Evolutionary conservation across 352 stramenopile genomes (phyloP).

Genomic region (Blastocystis sp.): DNA sequence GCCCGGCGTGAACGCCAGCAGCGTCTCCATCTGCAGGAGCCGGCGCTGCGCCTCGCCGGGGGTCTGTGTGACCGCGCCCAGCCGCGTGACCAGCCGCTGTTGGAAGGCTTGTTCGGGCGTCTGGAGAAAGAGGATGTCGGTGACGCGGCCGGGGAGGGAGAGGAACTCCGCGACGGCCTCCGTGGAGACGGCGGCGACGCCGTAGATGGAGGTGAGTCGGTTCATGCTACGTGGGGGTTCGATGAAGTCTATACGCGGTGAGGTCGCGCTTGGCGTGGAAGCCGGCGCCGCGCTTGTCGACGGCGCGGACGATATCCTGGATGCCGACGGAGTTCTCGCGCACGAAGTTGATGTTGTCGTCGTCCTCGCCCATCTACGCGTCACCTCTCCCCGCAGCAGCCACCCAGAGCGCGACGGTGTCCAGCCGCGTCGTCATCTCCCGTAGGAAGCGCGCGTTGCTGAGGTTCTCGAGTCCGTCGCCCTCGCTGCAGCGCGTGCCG

Average conservation of each 20-base stretch:
- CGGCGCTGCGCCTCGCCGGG: neutral
- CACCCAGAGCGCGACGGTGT: neutral
- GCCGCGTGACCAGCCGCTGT: neutral
- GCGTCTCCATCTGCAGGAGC: neutral
- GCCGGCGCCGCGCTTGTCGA: neutral
- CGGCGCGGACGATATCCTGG: conserved; percentile 1
- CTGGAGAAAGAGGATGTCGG: neutral
- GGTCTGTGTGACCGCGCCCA: neutral
- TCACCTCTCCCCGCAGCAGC: neutral
- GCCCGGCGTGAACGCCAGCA: neutral
- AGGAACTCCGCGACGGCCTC: neutral
- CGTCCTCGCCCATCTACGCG: conserved; percentile 13
- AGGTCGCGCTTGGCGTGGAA: conserved; percentile 32
- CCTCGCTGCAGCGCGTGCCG: neutral
- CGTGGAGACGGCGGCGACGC: neutral
- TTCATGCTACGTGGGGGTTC: neutral
- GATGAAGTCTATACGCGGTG: neutral
- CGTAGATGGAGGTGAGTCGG: neutral
- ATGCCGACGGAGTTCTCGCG: neutral
- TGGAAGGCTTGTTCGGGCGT: neutral
- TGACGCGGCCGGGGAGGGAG: too few species aligned
- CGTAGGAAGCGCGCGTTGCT: neutral
- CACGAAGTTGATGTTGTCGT: neutral
- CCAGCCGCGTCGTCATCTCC: neutral
- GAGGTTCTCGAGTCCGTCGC: neutral